Base-by-base conservation (phyloP, 2,329 filamentous ascomycete genomes). In the Colletotrichum sp. region DNA sequence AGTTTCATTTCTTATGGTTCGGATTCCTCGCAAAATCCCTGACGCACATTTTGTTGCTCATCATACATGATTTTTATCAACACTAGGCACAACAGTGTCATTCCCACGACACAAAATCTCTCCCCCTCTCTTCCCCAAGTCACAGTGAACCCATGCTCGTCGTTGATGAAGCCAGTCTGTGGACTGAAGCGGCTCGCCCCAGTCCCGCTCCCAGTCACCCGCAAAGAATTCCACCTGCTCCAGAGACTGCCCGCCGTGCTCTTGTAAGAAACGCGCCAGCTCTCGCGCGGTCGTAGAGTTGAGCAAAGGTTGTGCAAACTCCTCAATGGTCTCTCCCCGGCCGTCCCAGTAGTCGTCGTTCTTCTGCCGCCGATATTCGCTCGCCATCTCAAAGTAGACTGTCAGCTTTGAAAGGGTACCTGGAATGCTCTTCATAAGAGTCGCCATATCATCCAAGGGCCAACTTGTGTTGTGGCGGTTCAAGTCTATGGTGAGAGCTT, bases 41-140 rank as follows among this genome's bases (percentile, higher is more conserved):
- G 8, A 3, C 10, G 12, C 44, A 52, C n/a, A 21, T 12, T 7
- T 13, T 13, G n/a, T 49, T 2, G 9, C n/a, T 21, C 44, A 0
- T 49, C n/a, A 49, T n/a, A 49, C n/a, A 49, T 21, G 4, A n/a
- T 4, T 24, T 3, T n/a, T 1, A 4, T 59, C 21, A 59, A 10
- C 36, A 3, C 21, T 34, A 0, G 62, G 15, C 7, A 64, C 21
- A 8, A 7, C 4, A 21, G 62, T 44, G 1, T 64, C 34, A 8
- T 39, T 44, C 2, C 34, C 30, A 15, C 8, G 34, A 26, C 62
- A 26, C 16, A n/a, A 18, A 21, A 64, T 1, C 24, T 39, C 62
- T 15, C n/a, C n/a, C 15, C 3, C 2, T 10, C 34, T 3, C 62
- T 16, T 36, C 0, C 8, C 18, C 13, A 64, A 0, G 1, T 64